These are phyloP conservation scores for Ocimum tenuiflorum DNA, from an alignment of 257 asterid species.

Conservation along the genomic window DNA sequence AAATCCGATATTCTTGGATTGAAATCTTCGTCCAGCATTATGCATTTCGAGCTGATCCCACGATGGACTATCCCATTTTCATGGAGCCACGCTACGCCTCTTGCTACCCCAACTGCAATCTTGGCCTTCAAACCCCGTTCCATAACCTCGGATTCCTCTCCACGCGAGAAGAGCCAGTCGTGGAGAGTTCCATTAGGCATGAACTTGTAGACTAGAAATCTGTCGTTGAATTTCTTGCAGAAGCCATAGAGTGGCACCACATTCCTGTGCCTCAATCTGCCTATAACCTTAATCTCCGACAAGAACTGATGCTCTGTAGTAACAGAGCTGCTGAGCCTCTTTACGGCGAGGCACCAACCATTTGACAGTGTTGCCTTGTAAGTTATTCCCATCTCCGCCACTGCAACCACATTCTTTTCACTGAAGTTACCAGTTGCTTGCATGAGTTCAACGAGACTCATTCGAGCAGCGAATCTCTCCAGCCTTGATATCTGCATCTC, in stretches of 20 bases:
- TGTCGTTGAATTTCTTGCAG: background rate
- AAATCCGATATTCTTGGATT: background rate
- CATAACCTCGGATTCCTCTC: background rate
- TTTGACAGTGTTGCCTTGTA: conserved; percentile 25
- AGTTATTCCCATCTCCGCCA: conserved; percentile 19
- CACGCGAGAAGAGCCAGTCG: conserved; percentile 16
- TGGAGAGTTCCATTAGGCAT: conserved; percentile 29
- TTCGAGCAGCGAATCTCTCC: conserved; percentile 22
- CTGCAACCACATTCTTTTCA: conserved; percentile 8
- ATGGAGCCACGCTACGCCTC: background rate
- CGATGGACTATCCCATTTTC: conserved; percentile 14
- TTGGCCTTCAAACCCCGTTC: conserved; percentile 20
- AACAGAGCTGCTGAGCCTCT: conserved; percentile 9
- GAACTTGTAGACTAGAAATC: conserved; percentile 17
- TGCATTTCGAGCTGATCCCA: background rate
- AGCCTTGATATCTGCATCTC: conserved; percentile 20
- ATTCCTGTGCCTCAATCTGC: conserved; percentile 18
- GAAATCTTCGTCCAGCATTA: background rate
- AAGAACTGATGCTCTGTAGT: background rate
- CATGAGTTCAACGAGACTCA: conserved; percentile 22
- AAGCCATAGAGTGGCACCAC: conserved; percentile 27
- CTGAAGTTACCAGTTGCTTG: conserved; percentile 17
- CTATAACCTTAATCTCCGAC: conserved; percentile 19
- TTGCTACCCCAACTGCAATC: conserved; percentile 15
- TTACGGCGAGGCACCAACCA: conserved; percentile 17